phyloP scores from a whole-genome alignment of 192 early-diverging fungal genomes.

The Gamsiella multidivaricata region DNA sequence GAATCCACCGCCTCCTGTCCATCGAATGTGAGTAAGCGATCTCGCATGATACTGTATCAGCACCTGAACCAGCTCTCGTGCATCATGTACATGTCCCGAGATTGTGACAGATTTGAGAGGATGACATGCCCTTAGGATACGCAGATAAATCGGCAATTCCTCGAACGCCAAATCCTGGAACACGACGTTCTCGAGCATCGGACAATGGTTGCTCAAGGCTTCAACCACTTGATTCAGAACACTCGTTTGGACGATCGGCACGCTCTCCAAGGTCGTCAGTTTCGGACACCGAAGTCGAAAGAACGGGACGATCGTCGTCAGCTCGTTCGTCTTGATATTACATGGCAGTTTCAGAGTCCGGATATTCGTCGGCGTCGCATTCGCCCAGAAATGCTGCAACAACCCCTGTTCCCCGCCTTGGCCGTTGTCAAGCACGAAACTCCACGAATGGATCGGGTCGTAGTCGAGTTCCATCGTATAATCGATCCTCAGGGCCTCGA shows the following conservation, averaged over 20 bases:
- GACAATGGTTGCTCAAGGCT: background rate
- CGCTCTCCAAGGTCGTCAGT: background rate
- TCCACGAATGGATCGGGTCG: too few relatives aligned
- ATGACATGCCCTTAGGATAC: background rate
- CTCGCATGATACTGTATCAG: background rate
- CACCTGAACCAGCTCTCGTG: background rate
- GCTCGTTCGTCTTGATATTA: background rate
- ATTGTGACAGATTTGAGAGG: slow-evolving; percentile 1
- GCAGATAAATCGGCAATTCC: background rate
- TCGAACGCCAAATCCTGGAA: background rate
- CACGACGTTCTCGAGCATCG: background rate
- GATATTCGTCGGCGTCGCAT: slow-evolving; percentile 5
- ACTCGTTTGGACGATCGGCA: background rate
- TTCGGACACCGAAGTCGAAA: background rate
- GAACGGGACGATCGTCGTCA: background rate
- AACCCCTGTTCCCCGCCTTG: too few relatives aligned
- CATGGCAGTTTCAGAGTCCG: background rate
- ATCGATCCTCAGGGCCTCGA: background rate
- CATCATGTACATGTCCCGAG: background rate
- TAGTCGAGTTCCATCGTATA: background rate
- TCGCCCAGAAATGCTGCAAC: background rate
- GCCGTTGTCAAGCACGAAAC: too few relatives aligned
- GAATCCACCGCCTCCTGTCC: slow-evolving; percentile 2
- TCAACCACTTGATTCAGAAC: background rate
- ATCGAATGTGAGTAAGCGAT: background rate